These are phyloP conservation scores for Adiantum capillusveneris DNA, from an alignment of 75 land plant genomes.

Conservation along the genomic window DNA sequence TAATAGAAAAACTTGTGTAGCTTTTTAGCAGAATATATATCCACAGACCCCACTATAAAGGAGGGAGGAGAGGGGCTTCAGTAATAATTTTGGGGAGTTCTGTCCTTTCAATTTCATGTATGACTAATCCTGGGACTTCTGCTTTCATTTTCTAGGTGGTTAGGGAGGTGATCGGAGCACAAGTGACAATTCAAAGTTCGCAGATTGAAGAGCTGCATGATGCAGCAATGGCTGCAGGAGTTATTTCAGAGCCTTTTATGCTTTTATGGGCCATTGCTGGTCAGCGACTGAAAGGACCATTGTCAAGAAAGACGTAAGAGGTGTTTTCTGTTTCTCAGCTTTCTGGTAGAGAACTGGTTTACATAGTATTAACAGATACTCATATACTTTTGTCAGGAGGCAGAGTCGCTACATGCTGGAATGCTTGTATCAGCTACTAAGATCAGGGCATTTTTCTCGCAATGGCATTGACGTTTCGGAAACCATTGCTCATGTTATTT, in stretches of 20 bases:
- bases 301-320: conserved; percentile 21
- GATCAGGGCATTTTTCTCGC: conserved; percentile 19
- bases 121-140: too few relatives aligned
- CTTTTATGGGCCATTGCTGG: conserved; percentile 27
- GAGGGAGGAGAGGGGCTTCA: too few relatives aligned
- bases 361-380: too few relatives aligned
- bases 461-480: conserved; percentile 31
- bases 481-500: conserved; percentile 22
- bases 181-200: conserved; percentile 25
- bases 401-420: conserved; percentile 11
- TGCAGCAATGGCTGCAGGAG: conserved; percentile 28
- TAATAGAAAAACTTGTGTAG: too few relatives aligned
- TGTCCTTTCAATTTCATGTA: too few relatives aligned
- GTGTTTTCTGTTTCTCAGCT: not conserved
- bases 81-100: too few relatives aligned
- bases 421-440: conserved; percentile 29
- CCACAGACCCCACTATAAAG: too few relatives aligned
- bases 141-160: conserved; percentile 22
- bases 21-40: too few relatives aligned
- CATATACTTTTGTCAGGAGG: conserved; percentile 33
- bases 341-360: not conserved
- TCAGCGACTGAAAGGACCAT: conserved; percentile 32
- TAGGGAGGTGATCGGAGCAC: conserved; percentile 36
- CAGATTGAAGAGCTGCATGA: conserved; percentile 31
- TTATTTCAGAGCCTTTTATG: conserved; percentile 25